A percentile compares a stretch with the other conserved stretches of the same genome.
These are phyloP conservation scores for Trichoderma asperellum DNA, from an alignment of 2,329 filamentous ascomycete species.

Conservation along the genomic window DNA sequence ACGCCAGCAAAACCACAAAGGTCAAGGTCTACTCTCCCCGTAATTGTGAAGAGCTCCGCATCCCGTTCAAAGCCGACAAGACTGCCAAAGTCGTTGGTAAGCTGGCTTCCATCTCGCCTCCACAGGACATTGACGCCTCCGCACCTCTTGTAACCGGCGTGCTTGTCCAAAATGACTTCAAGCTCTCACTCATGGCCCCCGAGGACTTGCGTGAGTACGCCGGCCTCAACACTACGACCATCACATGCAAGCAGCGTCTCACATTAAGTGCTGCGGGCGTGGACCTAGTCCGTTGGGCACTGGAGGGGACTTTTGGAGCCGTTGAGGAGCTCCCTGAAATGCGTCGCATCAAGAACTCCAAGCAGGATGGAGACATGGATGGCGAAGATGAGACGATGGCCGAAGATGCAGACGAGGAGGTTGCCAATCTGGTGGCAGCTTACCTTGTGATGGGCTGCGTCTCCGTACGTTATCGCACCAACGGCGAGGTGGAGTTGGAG, in stretches of 20 bases:
- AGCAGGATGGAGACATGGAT: constrained; percentile 43
- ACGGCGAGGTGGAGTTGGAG: constrained; percentile 84
- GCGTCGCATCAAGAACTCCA: constrained; percentile 42
- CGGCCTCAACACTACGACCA: constrained; percentile 92
- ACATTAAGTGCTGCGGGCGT: constrained; percentile 86
- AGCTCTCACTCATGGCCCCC: constrained; percentile 93
- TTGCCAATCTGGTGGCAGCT: constrained; percentile 57
- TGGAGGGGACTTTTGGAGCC: constrained; percentile 91
- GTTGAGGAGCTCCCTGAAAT: constrained; percentile 71
- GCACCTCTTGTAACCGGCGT: constrained; percentile 78
- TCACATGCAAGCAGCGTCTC: constrained; percentile 88
- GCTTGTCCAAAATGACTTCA: constrained; percentile 96
- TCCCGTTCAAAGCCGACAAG: constrained; percentile 95
- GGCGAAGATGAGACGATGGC: constrained; percentile 35
- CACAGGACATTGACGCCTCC: constrained; percentile 46
- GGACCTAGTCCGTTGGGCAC: constrained; percentile 89
- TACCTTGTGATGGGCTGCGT: constrained; percentile 90
- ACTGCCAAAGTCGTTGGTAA: constrained; percentile 95
- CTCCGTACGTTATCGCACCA: constrained; percentile 73
- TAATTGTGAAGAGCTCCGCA: constrained; percentile 92
- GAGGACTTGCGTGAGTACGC: constrained; percentile 96
- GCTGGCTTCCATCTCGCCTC: constrained; percentile 79
- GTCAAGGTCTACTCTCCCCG: constrained; percentile 92
- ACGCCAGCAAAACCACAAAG: constrained; percentile 76
- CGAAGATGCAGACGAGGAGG: constrained; percentile 68